These are phyloP conservation scores for Lasiosphaeria ovina DNA, from an alignment of 495 filamentous ascomycete species.

Conservation along the genomic window DNA sequence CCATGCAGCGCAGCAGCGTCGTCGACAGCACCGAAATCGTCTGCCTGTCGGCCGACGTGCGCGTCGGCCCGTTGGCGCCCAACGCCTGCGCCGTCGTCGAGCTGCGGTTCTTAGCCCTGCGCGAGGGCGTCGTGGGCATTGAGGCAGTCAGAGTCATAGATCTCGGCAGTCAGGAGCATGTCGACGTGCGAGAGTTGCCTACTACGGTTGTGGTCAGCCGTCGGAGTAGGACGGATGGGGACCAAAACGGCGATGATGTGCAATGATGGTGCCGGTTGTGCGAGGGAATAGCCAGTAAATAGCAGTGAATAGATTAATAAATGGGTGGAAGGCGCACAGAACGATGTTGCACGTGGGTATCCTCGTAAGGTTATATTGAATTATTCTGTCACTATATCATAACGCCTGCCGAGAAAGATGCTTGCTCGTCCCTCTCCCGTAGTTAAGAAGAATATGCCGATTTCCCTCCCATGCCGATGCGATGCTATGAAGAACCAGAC, in stretches of 20 bases:
- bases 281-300: too few relatives aligned
- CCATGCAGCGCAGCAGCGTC: constrained; percentile 71
- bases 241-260: constrained; percentile 31
- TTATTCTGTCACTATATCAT: too few relatives aligned
- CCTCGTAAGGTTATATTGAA: too few relatives aligned
- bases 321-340: too few relatives aligned
- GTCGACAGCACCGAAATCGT: constrained; percentile 74
- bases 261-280: constrained; percentile 1
- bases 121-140: constrained; percentile 68
- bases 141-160: constrained; percentile 84
- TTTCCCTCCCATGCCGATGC: too few relatives aligned
- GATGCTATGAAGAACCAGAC: too few relatives aligned
- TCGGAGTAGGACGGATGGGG: constrained; percentile 2
- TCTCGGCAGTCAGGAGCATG: constrained; percentile 72
- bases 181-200: constrained; percentile 79
- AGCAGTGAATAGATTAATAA: too few relatives aligned
- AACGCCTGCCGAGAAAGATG: too few relatives aligned
- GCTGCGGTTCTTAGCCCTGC: constrained; percentile 74
- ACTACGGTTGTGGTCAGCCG: constrained; percentile 55
- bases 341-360: too few relatives aligned
- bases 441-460: too few relatives aligned
- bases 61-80: constrained; percentile 74
- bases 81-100: constrained; percentile 78
- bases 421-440: too few relatives aligned
- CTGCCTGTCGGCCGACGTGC: constrained; percentile 78